A percentile compares a stretch with the other conserved stretches of the same genome.
phyloP scores from a whole-genome alignment of 768 basidiomycete genomes.

The Aureoboletus auriporus region DNA sequence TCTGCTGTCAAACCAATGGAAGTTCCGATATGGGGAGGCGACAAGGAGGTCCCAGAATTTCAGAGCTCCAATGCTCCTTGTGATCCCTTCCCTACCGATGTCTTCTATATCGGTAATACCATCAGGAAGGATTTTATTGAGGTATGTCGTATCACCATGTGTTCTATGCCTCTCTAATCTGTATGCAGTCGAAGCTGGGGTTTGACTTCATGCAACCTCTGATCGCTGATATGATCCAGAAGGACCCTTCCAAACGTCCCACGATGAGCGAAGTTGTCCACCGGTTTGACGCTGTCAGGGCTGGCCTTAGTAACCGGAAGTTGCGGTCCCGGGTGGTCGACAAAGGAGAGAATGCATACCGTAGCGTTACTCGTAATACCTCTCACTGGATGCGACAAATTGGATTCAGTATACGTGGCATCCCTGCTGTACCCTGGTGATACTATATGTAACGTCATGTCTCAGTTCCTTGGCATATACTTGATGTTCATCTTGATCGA shows the following conservation, averaged over 20 bases:
- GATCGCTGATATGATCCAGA: conserved; percentile 35
- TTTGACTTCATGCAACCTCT: conserved; percentile 33
- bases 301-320: conserved; percentile 18
- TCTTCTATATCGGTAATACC: conserved; percentile 41
- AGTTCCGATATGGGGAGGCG: conserved; percentile 34
- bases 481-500: no score
- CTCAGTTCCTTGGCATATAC: no score
- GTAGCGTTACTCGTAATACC: conserved; percentile 1
- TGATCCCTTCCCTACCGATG: conserved; percentile 41
- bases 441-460: no score
- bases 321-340: conserved; percentile 27
- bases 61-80: conserved; percentile 16
- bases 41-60: conserved; percentile 40
- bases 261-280: conserved; percentile 33
- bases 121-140: conserved; percentile 30
- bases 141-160: no score
- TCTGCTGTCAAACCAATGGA: conserved; percentile 23
- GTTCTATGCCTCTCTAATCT: background rate
- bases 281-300: conserved; percentile 24
- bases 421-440: conserved; percentile 24
- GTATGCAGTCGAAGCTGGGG: background rate
- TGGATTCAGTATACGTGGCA: conserved; percentile 8
- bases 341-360: background rate
- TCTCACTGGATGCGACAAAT: conserved; percentile 26
- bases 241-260: conserved; percentile 35